phyloP scores from a whole-genome alignment of 2,329 filamentous ascomycete genomes.

The Lithohypha guttulata region DNA sequence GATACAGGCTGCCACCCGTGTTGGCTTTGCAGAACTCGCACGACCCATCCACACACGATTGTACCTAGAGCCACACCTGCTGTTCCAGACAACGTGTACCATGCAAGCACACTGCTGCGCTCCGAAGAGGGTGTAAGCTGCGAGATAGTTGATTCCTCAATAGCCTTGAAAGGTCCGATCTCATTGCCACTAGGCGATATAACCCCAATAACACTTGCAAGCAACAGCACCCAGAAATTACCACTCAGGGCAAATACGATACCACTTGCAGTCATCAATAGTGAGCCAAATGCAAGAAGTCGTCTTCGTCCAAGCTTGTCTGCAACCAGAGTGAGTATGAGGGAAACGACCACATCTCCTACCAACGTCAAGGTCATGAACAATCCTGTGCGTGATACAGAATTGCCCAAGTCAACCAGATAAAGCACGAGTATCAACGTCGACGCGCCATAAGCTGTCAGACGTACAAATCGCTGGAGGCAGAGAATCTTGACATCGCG shows the following conservation, averaged over 20 bases:
- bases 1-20: constrained; percentile 35
- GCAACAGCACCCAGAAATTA: constrained; percentile 49
- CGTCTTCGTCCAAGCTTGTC: constrained; percentile 48
- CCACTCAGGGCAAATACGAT: constrained; percentile 43
- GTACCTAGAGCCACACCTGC: constrained; percentile 52
- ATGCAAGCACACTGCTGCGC: constrained; percentile 53
- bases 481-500: constrained; percentile 31
- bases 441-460: constrained; percentile 52
- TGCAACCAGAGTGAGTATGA: constrained; percentile 49
- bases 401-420: constrained; percentile 44
- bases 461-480: constrained; percentile 37
- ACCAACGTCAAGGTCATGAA: constrained; percentile 55
- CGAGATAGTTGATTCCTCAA: constrained; percentile 55
- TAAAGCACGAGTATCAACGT: constrained; percentile 53
- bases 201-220: constrained; percentile 50
- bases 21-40: constrained; percentile 39
- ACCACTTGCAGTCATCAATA: constrained; percentile 49
- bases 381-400: constrained; percentile 49
- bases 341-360: constrained; percentile 50
- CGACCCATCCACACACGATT: constrained; percentile 48
- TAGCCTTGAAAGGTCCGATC: constrained; percentile 56
- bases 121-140: constrained; percentile 47
- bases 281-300: constrained; percentile 43
- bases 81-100: constrained; percentile 47
- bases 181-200: constrained; percentile 51